Evolutionary conservation across 2,329 filamentous ascomycete genomes (phyloP).

Genomic region (Corinectria fuckeliana): DNA sequence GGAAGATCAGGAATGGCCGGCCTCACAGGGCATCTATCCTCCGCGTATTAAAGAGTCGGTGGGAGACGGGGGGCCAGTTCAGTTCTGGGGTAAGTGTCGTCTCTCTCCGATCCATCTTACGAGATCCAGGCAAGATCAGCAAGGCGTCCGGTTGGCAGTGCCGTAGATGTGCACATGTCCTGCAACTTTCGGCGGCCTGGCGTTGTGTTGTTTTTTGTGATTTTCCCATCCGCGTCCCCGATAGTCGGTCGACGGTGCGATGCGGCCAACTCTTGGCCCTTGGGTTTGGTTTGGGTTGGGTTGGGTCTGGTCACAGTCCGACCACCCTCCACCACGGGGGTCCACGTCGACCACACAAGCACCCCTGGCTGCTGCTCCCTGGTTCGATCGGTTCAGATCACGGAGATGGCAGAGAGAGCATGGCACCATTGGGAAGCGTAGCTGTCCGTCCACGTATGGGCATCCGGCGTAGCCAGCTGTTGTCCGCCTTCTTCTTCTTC

Average conservation of each 20-base stretch:
- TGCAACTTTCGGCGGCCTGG: constrained; percentile 3
- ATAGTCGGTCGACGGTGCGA: background rate
- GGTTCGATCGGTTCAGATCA: constrained; percentile 19
- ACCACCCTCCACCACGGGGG: constrained; percentile 8
- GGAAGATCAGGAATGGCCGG: constrained; percentile 3
- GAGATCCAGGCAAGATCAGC: background rate
- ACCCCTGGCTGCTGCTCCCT: constrained; percentile 5
- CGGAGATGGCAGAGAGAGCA: background rate
- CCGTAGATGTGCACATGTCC: background rate
- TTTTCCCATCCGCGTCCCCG: background rate
- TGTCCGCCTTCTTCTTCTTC: constrained; percentile 6
- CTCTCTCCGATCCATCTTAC: background rate
- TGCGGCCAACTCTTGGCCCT: background rate
- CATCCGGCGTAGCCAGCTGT: constrained; percentile 3
- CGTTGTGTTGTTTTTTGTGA: background rate
- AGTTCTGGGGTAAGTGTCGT: constrained; percentile 3
- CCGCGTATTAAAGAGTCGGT: constrained; percentile 11
- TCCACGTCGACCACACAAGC: background rate
- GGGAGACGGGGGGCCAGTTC: background rate
- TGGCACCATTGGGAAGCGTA: background rate
- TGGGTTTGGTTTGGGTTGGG: constrained; percentile 10
- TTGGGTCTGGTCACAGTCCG: constrained; percentile 6
- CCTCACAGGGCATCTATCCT: constrained; percentile 1
- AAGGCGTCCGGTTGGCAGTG: background rate
- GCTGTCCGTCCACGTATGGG: constrained; percentile 10